A percentile compares a stretch with the other conserved stretches of the same genome.
Conservation (phyloP, 2,329 filamentous ascomycete species). For the Samsoniella hepiali region DNA sequence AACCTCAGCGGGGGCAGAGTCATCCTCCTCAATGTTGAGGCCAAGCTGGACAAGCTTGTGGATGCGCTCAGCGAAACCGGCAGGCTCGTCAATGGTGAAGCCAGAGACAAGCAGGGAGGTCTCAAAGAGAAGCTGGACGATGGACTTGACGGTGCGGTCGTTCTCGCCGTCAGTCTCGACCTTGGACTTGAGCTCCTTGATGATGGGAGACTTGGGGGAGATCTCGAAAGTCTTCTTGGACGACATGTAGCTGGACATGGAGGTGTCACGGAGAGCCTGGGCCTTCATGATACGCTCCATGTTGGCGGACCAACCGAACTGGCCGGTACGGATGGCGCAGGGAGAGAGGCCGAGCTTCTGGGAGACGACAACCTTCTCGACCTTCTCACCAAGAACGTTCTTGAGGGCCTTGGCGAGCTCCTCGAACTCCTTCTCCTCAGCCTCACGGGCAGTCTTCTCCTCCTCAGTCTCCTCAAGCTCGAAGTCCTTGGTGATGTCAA, state of each 20-base stretch:
- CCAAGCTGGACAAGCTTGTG: constrained; percentile 99
- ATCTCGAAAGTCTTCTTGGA: constrained; percentile 99
- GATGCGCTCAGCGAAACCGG: constrained; percentile 96
- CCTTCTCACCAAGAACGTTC: constrained; percentile 98
- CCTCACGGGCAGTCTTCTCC: constrained; percentile 94
- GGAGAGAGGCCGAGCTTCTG: constrained; percentile 95
- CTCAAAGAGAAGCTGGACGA: constrained; percentile 97
- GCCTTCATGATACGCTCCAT: constrained; percentile 99
- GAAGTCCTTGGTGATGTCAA: constrained; percentile 99
- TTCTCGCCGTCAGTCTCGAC: constrained; percentile 96
- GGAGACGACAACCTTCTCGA: constrained; percentile 99
- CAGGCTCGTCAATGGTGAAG: constrained; percentile 99
- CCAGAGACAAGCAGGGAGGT: constrained; percentile 97
- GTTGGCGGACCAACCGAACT: constrained; percentile 99
- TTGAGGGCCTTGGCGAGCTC: constrained; percentile 92
- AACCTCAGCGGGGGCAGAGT: constrained; percentile 64
- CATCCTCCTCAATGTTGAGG: constrained; percentile 93
- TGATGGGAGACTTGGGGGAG: constrained; percentile 95
- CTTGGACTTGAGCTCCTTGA: constrained; percentile 99
- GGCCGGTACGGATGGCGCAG: constrained; percentile 97
- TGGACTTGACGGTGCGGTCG: constrained; percentile 98
- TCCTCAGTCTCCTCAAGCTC: constrained; percentile 99
- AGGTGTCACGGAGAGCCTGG: constrained; percentile 98
- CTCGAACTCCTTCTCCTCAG: constrained; percentile 98
- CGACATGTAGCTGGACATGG: constrained; percentile 99